Evolutionary conservation across 2,329 filamentous ascomycete species (phyloP).

Genomic region (Elsinoe batatas): DNA sequence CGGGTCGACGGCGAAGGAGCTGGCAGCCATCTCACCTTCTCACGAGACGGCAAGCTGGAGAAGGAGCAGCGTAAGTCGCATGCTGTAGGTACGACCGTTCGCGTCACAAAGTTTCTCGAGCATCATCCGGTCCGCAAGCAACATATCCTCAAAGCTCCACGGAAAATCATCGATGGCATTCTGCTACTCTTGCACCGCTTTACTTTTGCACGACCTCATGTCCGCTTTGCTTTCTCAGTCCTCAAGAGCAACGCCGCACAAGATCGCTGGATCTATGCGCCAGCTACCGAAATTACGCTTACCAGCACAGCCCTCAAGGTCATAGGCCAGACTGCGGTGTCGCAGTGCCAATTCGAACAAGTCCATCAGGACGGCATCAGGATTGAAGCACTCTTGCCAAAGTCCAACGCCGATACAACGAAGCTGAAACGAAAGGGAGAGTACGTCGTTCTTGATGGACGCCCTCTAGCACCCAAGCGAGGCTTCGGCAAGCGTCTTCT

Average conservation of each 20-base stretch:
- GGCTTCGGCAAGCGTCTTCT: slow-evolving; percentile 53
- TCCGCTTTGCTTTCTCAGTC: slow-evolving; percentile 53
- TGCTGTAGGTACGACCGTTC: slow-evolving; percentile 60
- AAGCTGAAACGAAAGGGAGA: slow-evolving; percentile 35
- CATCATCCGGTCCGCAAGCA: slow-evolving; percentile 55
- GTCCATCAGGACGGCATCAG: slow-evolving; percentile 33
- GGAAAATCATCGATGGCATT: slow-evolving; percentile 48
- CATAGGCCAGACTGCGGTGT: slow-evolving; percentile 47
- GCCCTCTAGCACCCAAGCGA: slow-evolving; percentile 49
- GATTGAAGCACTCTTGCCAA: slow-evolving; percentile 52
- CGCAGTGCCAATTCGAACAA: slow-evolving; percentile 42
- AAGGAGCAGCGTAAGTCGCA: slow-evolving; percentile 41
- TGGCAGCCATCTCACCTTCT: slow-evolving; percentile 45
- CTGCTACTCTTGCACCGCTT: slow-evolving; percentile 54
- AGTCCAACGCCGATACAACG: slow-evolving; percentile 32
- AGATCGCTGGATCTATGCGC: slow-evolving; percentile 53
- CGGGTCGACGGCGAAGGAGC: slow-evolving; percentile 51
- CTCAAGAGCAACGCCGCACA: slow-evolving; percentile 43
- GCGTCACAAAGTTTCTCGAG: slow-evolving; percentile 49
- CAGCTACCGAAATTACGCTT: slow-evolving; percentile 39
- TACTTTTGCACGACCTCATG: slow-evolving; percentile 53
- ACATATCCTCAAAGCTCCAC: slow-evolving; percentile 46
- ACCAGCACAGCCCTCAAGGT: slow-evolving; percentile 54
- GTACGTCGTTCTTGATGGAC: slow-evolving; percentile 59
- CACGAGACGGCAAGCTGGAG: slow-evolving; percentile 34